Conservation (phyloP, 208 protist species). For the Wallacemonas sp. region DNA sequence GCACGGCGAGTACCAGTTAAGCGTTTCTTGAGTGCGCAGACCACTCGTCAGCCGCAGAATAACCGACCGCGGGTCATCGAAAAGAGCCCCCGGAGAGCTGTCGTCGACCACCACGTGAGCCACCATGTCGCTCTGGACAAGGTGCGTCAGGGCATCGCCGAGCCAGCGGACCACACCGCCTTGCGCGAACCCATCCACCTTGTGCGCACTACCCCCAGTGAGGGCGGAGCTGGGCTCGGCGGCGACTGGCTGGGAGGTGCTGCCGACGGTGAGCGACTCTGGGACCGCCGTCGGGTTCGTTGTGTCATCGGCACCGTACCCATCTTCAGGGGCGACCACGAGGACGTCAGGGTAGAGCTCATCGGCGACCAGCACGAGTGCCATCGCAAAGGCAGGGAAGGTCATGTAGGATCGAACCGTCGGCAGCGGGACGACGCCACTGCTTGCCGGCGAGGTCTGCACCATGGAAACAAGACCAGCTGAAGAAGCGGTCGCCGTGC, state of each 20-base stretch:
- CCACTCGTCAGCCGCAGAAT: conserved; percentile 52
- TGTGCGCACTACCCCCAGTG: too few relatives aligned
- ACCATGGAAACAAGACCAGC: too few relatives aligned
- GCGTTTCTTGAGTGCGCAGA: conserved; percentile 44
- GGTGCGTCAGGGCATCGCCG: conserved; percentile 42
- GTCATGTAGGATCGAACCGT: conserved; percentile 52
- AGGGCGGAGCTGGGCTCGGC: too few relatives aligned
- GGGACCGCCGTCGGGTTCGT: neutral
- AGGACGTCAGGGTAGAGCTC: conserved; percentile 34
- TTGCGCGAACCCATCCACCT: too few relatives aligned
- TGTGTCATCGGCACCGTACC: neutral
- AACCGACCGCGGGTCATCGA: conserved; percentile 25
- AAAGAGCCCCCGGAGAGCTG: neutral
- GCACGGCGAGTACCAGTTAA: conserved; percentile 47
- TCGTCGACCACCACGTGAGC: neutral
- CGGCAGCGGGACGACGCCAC: conserved; percentile 10
- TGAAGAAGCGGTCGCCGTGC: too few relatives aligned
- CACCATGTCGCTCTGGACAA: conserved; percentile 16
- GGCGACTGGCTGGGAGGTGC: too few relatives aligned
- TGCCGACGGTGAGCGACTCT: too few relatives aligned
- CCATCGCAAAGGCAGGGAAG: conserved; percentile 66
- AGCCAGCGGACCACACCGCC: conserved; percentile 24
- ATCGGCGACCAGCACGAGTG: conserved; percentile 60
- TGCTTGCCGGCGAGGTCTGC: neutral
- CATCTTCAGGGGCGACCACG: neutral